Evolutionary conservation across 441 rosid species (phyloP), one percentile per base, ranked within the genome.

Genomic region (Brassica balearica): DNA sequence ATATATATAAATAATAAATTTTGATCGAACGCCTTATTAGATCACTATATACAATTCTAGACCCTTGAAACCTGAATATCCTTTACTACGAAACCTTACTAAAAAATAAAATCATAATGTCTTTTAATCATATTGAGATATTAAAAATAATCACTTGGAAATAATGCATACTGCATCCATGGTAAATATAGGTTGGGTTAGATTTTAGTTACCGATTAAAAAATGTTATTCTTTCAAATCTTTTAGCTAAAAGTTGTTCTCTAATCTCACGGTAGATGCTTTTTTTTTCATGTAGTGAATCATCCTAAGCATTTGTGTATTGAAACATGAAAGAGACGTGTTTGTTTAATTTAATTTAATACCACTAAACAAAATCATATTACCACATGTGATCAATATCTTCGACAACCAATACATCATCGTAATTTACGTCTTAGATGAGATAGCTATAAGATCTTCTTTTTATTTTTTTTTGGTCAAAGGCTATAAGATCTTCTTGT

Each of bases 381-480:
- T 19, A 69, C 55, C 74, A 69, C 70, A 7, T 77, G 80, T 14
- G 65, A 53, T 63, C 27, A 32, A 48, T 69, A 6, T 34, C 69
- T 48, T 76, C 56, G 27, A 69, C 80, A 61, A 10, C 64, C 19
- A 60, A 59, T 61, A 8, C 48, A 11, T 67, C 4, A 67, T 36
- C 68, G 51, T 41, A 67, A 5, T 29, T 41, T 23, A 56, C 29
- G 8, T 7, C 58, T 36, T 1, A 12, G 0, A 10, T 4, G 66
- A 74, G 27, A 58, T 68, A 12, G 12, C 69, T 61, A 43, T 34
- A 34, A 17, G 62, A 61, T 76, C 27, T 61, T 48, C 38, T 29
- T 29, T 25, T 25, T 29, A 5, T 29, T 29, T 29, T 29, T 4
- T 5, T 4, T 29, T 4, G 5, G 34, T 29, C 34, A 29, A 29